phyloP scores from a whole-genome alignment of 495 filamentous ascomycete genomes.

The Aspergillus haitiensis region DNA sequence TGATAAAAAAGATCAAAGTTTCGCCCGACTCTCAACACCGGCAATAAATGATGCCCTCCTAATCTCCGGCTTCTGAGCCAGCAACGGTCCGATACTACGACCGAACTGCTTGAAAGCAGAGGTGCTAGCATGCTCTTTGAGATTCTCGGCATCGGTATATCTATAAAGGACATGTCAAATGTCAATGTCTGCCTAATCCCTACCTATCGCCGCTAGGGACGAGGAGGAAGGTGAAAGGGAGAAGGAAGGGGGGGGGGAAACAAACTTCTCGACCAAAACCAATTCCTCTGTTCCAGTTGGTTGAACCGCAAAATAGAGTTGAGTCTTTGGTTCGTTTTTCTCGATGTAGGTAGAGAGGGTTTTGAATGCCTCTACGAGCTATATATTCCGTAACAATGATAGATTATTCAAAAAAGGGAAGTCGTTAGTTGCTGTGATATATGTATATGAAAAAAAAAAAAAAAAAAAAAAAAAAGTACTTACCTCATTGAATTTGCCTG shows the following conservation, averaged over 20 bases:
- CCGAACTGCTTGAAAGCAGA: constrained; percentile 23
- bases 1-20: constrained; percentile 13
- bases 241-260: not conserved
- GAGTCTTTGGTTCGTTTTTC: constrained; percentile 17
- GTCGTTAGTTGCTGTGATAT: not conserved
- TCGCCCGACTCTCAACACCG: constrained; percentile 24
- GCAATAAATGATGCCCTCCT: constrained; percentile 18
- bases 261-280: constrained; percentile 23
- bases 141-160: constrained; percentile 22
- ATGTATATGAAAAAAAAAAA: no score
- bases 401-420: not conserved
- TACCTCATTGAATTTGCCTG: constrained; percentile 21
- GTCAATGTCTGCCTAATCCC: not conserved
- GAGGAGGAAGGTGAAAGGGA: not conserved
- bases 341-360: constrained; percentile 19
- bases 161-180: not conserved
- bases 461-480: no score
- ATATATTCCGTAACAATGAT: not conserved
- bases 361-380: constrained; percentile 21
- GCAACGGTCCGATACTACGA: constrained; percentile 12
- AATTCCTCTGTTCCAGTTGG: constrained; percentile 18
- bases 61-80: constrained; percentile 22
- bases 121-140: constrained; percentile 20
- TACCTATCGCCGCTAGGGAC: not conserved
- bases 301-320: constrained; percentile 22